phyloP scores from a whole-genome alignment of 1,284 basidiomycete genomes.

The Laetiporus sulphureus region DNA sequence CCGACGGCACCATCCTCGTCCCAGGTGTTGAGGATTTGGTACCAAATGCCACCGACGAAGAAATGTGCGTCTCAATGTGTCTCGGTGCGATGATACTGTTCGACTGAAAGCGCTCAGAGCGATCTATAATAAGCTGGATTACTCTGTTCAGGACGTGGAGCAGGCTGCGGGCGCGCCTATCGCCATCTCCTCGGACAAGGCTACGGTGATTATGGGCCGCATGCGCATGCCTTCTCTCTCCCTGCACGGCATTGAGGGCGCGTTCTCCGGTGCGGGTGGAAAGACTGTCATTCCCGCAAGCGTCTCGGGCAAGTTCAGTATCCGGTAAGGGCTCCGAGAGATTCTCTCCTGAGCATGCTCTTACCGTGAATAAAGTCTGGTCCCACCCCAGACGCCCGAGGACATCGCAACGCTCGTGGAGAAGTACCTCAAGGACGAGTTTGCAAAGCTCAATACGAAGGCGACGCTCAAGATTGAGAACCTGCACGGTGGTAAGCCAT shows the following conservation, averaged over 20 bases:
- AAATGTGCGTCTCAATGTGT: conserved; percentile 45
- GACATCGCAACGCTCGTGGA: conserved; percentile 67
- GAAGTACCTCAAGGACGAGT: conserved; percentile 71
- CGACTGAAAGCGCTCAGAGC: conserved; percentile 23
- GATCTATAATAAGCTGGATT: conserved; percentile 75
- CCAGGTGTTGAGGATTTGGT: conserved; percentile 93
- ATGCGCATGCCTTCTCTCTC: conserved; percentile 88
- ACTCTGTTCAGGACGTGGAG: conserved; percentile 72
- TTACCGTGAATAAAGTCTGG: conserved; percentile 41
- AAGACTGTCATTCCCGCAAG: conserved; percentile 96
- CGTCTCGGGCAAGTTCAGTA: conserved; percentile 91
- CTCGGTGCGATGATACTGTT: background rate
- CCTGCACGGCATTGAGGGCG: conserved; percentile 96
- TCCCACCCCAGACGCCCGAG: conserved; percentile 86
- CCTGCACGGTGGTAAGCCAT: conserved; percentile 84
- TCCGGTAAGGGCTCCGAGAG: conserved; percentile 61
- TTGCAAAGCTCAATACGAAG: conserved; percentile 80
- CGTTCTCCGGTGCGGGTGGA: conserved; percentile 82
- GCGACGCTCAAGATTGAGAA: conserved; percentile 67
- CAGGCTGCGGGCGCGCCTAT: conserved; percentile 73
- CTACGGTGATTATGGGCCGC: conserved; percentile 83
- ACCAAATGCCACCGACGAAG: conserved; percentile 67
- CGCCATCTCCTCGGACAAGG: conserved; percentile 78
- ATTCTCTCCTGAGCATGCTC: background rate
- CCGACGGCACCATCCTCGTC: conserved; percentile 81